Evolutionary conservation across 2,329 filamentous ascomycete genomes (phyloP).

Genomic region (Penicillium sp.): DNA sequence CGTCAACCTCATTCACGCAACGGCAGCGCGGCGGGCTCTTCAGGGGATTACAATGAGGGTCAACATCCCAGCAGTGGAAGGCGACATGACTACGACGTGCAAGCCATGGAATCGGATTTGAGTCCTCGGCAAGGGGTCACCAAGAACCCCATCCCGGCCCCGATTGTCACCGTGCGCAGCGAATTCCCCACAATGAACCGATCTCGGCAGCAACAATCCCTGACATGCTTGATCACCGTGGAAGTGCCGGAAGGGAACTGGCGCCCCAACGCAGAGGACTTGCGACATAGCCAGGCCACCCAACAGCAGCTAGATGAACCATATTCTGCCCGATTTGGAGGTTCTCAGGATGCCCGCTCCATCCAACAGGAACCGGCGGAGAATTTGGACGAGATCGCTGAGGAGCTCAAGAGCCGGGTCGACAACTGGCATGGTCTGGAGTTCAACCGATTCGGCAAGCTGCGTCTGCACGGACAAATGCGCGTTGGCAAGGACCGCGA

Average conservation of each 20-base stretch:
- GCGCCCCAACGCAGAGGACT: conserved; percentile 79
- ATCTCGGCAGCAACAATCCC: conserved; percentile 88
- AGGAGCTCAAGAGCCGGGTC: conserved; percentile 80
- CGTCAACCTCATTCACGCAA: conserved; percentile 65
- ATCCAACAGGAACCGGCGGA: conserved; percentile 74
- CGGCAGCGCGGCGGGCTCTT: conserved; percentile 74
- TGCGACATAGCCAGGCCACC: conserved; percentile 56
- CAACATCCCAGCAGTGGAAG: conserved; percentile 66
- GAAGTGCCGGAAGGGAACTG: conserved; percentile 93
- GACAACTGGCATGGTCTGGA: conserved; percentile 99
- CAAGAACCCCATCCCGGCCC: conserved; percentile 85
- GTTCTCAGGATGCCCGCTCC: conserved; percentile 54
- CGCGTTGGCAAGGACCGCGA: conserved; percentile 94
- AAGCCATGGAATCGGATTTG: conserved; percentile 89
- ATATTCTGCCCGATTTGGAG: conserved; percentile 53
- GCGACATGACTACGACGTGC: conserved; percentile 90
- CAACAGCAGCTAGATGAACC: conserved; percentile 50
- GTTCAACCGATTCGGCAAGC: conserved; percentile 86
- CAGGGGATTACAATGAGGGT: conserved; percentile 76
- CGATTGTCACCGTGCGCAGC: conserved; percentile 89
- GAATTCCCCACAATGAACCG: conserved; percentile 93
- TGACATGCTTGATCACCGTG: conserved; percentile 91
- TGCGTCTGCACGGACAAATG: conserved; percentile 84
- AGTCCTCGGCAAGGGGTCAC: conserved; percentile 65
- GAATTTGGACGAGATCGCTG: conserved; percentile 79